Percentiles rank a stretch among this genome's conserved stretches.
These are phyloP conservation scores for Echinosophora koreensis DNA, from an alignment of 306 rosid species.

Conservation along the genomic window DNA sequence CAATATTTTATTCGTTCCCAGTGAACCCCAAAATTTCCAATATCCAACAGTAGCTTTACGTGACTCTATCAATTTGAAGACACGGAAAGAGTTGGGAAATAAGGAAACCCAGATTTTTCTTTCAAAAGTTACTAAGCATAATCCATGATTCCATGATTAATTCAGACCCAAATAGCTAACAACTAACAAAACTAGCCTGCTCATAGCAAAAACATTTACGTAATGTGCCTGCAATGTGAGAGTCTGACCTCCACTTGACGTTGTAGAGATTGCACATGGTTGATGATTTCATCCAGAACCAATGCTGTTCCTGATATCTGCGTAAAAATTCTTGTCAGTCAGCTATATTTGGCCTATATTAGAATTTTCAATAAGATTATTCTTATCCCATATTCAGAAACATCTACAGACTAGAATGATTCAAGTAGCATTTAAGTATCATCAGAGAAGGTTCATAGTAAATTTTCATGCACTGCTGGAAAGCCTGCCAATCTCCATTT, in stretches of 20 bases:
- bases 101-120: slow-evolving; percentile 34
- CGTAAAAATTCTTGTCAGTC: slow-evolving; percentile 40
- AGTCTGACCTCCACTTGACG: slow-evolving; percentile 94
- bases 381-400: slow-evolving; percentile 1
- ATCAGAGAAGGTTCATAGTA: slow-evolving; percentile 3
- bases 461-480: neutral
- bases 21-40: slow-evolving; percentile 19
- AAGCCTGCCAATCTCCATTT: slow-evolving; percentile 23
- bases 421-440: slow-evolving; percentile 17
- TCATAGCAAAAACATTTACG: slow-evolving; percentile 35
- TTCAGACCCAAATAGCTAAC: slow-evolving; percentile 34
- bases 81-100: neutral
- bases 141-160: neutral
- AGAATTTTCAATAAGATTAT: neutral
- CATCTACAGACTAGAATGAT: slow-evolving; percentile 1
- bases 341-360: slow-evolving; percentile 36
- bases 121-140: slow-evolving; percentile 31
- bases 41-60: slow-evolving; percentile 8
- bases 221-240: slow-evolving; percentile 42
- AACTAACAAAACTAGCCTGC: slow-evolving; percentile 39
- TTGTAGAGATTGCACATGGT: slow-evolving; percentile 91
- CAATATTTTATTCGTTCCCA: slow-evolving; percentile 19
- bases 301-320: slow-evolving; percentile 95
- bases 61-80: slow-evolving; percentile 28
- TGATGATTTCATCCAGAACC: slow-evolving; percentile 95